Evolutionary conservation across 176 grass and related monocot genomes (phyloP), one percentile per base, ranked within the genome.

Genomic region (Hyparrhenia diplandra): DNA sequence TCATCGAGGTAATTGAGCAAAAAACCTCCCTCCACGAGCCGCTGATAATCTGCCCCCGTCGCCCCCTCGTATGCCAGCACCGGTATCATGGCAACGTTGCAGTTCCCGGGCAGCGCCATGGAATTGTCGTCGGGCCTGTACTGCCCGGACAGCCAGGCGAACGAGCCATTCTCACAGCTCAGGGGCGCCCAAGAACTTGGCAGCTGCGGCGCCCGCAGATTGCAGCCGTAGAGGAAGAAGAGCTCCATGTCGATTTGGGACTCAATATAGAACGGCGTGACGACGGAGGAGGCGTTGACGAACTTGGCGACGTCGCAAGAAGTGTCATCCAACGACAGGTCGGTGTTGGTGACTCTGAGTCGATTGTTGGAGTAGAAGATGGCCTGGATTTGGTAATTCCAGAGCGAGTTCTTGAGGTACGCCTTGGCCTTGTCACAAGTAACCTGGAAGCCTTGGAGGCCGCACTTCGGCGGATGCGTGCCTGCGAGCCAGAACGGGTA

Each of bases 181-280:
- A 67, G 0, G 9, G 69, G 18, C 4, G 35, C 39, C 41, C 71
- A 70, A 21, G 77, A 13, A 1, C 16, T 7, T 0, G 6, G 35
- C 3, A 39, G 4, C 67, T 10, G 28, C 9, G 0, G 2, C 0
- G 16, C 12, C 39, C 9, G 16, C 14, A 5, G 10, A 2, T 8
- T 29, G 84, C 93, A 89, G 58, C 80, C 10, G 73, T 65, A 84
- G 20, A 91, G 37, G 60, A 89, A 92, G 54, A 89, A 46, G 1
- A 95, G 85, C 37, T 86, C 64, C 29, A 24, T 73, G 64, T 95
- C 92, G 0, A 0, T 5, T 0, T 2, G 3, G 8, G 5, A 0
- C 32, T 88, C 92, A 2, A 92, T 77, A 1, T 1, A 4, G 27
- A 88, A 85, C 1, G 74, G 82, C 27, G 42, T 17, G 70, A 88